phyloP scores from a whole-genome alignment of 768 basidiomycete genomes.

The Omphalotus guepiniiformis region DNA sequence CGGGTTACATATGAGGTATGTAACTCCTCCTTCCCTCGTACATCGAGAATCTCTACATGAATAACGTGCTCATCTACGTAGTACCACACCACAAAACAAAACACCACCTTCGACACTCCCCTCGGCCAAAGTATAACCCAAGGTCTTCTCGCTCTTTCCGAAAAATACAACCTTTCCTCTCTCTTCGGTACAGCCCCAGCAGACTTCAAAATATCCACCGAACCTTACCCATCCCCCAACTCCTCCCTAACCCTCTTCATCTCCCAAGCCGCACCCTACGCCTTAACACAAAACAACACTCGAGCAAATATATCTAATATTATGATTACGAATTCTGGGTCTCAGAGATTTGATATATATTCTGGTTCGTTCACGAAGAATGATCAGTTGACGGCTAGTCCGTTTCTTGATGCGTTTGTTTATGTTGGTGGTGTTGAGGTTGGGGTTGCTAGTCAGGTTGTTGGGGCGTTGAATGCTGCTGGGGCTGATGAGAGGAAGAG shows the following conservation, averaged over 20 bases:
- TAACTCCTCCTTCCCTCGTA: slow-evolving; percentile 26
- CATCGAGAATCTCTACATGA: not conserved
- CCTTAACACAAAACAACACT: slow-evolving; percentile 59
- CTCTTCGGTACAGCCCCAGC: slow-evolving; percentile 71
- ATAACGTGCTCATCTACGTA: slow-evolving; percentile 21
- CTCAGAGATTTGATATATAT: slow-evolving; percentile 63
- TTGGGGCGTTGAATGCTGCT: slow-evolving; percentile 47
- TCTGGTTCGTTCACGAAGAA: slow-evolving; percentile 72
- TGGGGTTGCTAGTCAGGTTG: slow-evolving; percentile 46
- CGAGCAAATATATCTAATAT: slow-evolving; percentile 56
- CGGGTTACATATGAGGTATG: slow-evolving; percentile 59
- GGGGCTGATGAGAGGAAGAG: slow-evolving; percentile 36
- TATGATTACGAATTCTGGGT: slow-evolving; percentile 62
- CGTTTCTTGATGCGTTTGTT: slow-evolving; percentile 62
- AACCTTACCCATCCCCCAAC: slow-evolving; percentile 56
- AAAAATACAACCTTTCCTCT: slow-evolving; percentile 57
- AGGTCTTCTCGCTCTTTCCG: slow-evolving; percentile 49
- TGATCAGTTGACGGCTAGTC: slow-evolving; percentile 72
- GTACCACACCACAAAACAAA: slow-evolving; percentile 62
- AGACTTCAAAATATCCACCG: slow-evolving; percentile 65
- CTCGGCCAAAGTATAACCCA: slow-evolving; percentile 49
- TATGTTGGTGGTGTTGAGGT: slow-evolving; percentile 55
- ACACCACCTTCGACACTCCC: slow-evolving; percentile 56
- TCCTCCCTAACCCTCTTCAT: slow-evolving; percentile 60
- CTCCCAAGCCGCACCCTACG: slow-evolving; percentile 47